phyloP scores from a whole-genome alignment of 176 grass and related monocot genomes.

The Pharus latifolius region DNA sequence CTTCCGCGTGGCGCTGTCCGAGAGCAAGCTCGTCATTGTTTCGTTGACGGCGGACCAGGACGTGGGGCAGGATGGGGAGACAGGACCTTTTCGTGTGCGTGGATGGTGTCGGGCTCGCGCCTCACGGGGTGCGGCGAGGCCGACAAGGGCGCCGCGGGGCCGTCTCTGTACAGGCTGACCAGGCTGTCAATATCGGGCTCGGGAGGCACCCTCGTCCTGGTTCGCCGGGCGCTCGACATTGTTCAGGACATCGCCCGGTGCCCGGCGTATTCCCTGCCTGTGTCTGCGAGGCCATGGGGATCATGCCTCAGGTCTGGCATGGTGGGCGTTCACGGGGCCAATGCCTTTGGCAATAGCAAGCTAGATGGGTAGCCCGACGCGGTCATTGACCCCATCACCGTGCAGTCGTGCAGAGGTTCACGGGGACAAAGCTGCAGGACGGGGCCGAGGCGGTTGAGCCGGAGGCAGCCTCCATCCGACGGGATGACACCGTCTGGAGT shows the following conservation, averaged over 20 bases:
- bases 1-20: constrained; percentile 84
- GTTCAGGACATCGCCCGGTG: constrained; percentile 56
- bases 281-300: constrained; percentile 77
- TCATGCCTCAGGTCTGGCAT: constrained; percentile 72
- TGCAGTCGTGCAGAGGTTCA: constrained; percentile 85
- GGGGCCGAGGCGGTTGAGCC: constrained; percentile 73
- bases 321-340: constrained; percentile 60
- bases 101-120: constrained; percentile 31
- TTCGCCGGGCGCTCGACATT: constrained; percentile 81
- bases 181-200: constrained; percentile 85
- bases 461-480: constrained; percentile 49
- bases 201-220: constrained; percentile 75
- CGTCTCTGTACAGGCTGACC: constrained; percentile 68
- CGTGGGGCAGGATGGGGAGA: constrained; percentile 55
- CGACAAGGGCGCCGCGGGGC: constrained; percentile 90
- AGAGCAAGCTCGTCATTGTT: constrained; percentile 81
- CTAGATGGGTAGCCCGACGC: constrained; percentile 42
- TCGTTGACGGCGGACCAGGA: constrained; percentile 79
- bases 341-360: constrained; percentile 54
- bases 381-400: constrained; percentile 41
- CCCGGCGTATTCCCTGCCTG: constrained; percentile 52
- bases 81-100: constrained; percentile 80
- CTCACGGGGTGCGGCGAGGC: constrained; percentile 64
- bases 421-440: constrained; percentile 86
- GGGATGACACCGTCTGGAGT: constrained; percentile 29